Evolutionary conservation across 2,329 filamentous ascomycete species (phyloP).

Genomic region (Tolypocladium guangdongense): DNA sequence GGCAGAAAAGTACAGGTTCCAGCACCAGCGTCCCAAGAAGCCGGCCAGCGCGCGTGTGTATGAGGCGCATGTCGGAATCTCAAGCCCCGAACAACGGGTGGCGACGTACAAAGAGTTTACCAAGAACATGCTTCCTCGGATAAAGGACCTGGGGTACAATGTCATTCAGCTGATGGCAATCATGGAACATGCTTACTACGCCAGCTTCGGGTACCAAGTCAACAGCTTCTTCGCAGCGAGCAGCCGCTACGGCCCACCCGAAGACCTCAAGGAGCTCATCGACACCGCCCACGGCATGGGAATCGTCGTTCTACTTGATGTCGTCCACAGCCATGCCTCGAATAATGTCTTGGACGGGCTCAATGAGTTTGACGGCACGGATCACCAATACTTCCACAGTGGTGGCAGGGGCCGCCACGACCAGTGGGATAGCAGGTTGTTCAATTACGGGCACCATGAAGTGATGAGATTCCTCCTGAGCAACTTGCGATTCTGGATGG

Average conservation of each 20-base stretch:
- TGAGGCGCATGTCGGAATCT: conserved; percentile 97
- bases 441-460: conserved; percentile 94
- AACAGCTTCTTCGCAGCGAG: conserved; percentile 98
- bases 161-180: conserved; percentile 97
- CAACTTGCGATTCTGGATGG: conserved; percentile 98
- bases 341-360: conserved; percentile 94
- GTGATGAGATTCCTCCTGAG: conserved; percentile 92
- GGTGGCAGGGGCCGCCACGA: conserved; percentile 80
- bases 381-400: conserved; percentile 91
- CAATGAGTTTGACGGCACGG: conserved; percentile 91
- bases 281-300: conserved; percentile 90
- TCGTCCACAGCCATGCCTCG: conserved; percentile 95
- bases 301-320: conserved; percentile 81
- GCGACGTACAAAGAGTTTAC: conserved; percentile 98
- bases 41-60: conserved; percentile 84
- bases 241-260: conserved; percentile 85
- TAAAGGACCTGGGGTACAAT: conserved; percentile 87
- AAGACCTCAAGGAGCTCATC: conserved; percentile 92
- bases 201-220: conserved; percentile 96
- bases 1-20: conserved; percentile 69
- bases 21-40: conserved; percentile 71
- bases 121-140: conserved; percentile 78
- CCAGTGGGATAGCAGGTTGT: conserved; percentile 89
- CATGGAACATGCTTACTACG: conserved; percentile 99
- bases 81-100: conserved; percentile 77